Conservation (phyloP, 371 early-diverging fungal species). For the Mortierella sp. region DNA sequence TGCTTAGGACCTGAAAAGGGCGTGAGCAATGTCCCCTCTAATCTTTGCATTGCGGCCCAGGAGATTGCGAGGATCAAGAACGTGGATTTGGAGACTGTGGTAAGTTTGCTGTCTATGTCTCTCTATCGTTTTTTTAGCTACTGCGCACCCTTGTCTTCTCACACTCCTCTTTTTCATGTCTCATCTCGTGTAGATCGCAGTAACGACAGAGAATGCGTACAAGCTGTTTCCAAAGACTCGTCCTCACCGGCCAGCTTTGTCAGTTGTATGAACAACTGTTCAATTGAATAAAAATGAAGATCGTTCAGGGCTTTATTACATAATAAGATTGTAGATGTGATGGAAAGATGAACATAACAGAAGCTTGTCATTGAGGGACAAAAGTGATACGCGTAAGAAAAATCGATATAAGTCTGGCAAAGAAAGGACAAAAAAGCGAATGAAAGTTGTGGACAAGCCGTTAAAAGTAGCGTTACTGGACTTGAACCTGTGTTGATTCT, state of each 20-base stretch:
- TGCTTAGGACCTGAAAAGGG: constrained; percentile 74
- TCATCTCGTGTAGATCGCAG: constrained; percentile 35
- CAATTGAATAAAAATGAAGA: constrained; percentile 1
- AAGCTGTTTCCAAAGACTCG: constrained; percentile 60
- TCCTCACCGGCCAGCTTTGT: constrained; percentile 45
- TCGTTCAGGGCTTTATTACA: constrained; percentile 10
- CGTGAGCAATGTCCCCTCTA: constrained; percentile 69
- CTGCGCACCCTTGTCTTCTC: not conserved
- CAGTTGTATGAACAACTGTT: constrained; percentile 1
- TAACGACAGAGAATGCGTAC: constrained; percentile 65
- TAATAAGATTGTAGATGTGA: not conserved
- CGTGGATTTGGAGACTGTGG: constrained; percentile 67
- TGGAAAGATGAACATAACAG: not conserved
- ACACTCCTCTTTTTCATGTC: not conserved
- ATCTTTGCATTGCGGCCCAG: constrained; percentile 64
- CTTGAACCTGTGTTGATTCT: constrained; percentile 23
- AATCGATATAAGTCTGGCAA: not conserved
- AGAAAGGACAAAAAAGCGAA: not conserved
- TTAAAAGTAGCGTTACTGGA: not conserved
- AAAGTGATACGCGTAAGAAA: not conserved
- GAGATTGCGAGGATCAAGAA: constrained; percentile 72
- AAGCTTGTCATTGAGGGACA: not conserved
- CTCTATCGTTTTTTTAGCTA: not conserved
- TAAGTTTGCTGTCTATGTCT: constrained; percentile 21
- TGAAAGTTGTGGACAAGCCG: too few relatives aligned